phyloP scores from a whole-genome alignment of 2,329 filamentous ascomycete genomes.

The Stagonosporopsis cucurbitacearum region DNA sequence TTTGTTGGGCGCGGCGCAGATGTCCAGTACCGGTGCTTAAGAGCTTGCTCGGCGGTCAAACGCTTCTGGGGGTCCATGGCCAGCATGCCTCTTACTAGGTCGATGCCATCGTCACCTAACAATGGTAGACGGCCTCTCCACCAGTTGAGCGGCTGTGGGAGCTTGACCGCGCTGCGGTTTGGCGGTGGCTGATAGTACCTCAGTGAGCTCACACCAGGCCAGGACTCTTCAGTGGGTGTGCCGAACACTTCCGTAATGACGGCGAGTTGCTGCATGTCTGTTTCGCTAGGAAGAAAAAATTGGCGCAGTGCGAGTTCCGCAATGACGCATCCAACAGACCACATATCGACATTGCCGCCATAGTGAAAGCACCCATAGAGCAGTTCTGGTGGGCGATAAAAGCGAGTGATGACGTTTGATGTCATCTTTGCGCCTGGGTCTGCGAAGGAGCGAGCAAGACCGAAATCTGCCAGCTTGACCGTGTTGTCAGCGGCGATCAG shows the following conservation, averaged over 20 bases:
- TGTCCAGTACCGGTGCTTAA: conserved; percentile 87
- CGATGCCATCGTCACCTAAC: conserved; percentile 81
- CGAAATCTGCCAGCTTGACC: conserved; percentile 97
- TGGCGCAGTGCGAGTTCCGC: conserved; percentile 85
- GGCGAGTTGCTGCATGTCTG: conserved; percentile 83
- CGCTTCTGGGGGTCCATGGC: conserved; percentile 85
- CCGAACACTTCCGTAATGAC: conserved; percentile 86
- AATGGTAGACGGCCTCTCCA: conserved; percentile 81
- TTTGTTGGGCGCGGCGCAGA: conserved; percentile 81
- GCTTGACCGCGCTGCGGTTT: conserved; percentile 50
- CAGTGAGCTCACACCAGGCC: conserved; percentile 87
- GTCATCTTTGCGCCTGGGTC: conserved; percentile 92
- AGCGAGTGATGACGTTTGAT: conserved; percentile 91
- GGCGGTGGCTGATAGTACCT: conserved; percentile 79
- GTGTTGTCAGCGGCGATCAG: conserved; percentile 91
- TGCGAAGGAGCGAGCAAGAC: conserved; percentile 85
- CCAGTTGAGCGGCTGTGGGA: conserved; percentile 72
- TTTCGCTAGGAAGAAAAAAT: conserved; percentile 83
- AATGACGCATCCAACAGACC: conserved; percentile 92
- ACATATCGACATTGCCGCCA: conserved; percentile 88
- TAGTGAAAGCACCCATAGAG: conserved; percentile 91
- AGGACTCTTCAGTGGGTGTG: conserved; percentile 90
- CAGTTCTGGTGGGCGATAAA: conserved; percentile 94
- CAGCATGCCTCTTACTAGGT: conserved; percentile 85
- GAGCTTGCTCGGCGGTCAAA: conserved; percentile 76